A percentile compares a stretch with the other conserved stretches of the same genome.
Conservation (phyloP, 306 rosid genomes). For the Begonia masoniana region DNA sequence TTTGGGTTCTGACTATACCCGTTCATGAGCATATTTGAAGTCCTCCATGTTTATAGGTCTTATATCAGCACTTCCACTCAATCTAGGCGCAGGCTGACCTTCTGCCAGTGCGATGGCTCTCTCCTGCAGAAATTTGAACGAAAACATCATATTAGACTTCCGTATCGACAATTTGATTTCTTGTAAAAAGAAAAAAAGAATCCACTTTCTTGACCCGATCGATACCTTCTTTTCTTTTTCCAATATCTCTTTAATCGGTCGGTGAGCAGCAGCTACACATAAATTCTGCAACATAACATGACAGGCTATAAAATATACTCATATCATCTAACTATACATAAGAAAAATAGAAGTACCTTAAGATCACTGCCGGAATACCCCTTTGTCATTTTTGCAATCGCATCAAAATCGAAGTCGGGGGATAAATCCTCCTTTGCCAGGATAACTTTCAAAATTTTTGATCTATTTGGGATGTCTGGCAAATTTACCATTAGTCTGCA, state of each 20-base stretch:
- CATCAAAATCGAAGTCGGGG: conserved; percentile 57
- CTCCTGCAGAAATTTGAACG: conserved; percentile 34
- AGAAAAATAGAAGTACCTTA: conserved; percentile 29
- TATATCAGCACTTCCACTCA: conserved; percentile 80
- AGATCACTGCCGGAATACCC: conserved; percentile 99
- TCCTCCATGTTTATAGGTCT: conserved; percentile 78
- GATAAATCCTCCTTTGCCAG: conserved; percentile 91
- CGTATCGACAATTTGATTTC: too few species aligned
- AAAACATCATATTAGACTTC: background rate
- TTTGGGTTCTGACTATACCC: conserved; percentile 29
- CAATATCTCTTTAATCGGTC: conserved; percentile 88
- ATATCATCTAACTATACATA: too few species aligned
- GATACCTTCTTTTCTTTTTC: conserved; percentile 90
- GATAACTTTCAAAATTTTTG: conserved; percentile 78
- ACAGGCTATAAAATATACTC: too few species aligned
- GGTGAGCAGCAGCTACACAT: conserved; percentile 91
- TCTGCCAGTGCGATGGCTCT: conserved; percentile 66
- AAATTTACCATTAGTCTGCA: conserved; percentile 95
- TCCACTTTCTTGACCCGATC: too few species aligned
- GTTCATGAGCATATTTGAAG: conserved; percentile 80
- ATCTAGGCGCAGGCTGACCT: conserved; percentile 73
- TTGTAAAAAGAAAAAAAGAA: too few species aligned
- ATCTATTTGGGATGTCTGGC: conserved; percentile 92
- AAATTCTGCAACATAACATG: conserved; percentile 52
- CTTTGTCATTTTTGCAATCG: conserved; percentile 86